A percentile compares a stretch with the other conserved stretches of the same genome.
phyloP scores from a whole-genome alignment of 495 filamentous ascomycete genomes.

The Talaromyces proteolyticus region DNA sequence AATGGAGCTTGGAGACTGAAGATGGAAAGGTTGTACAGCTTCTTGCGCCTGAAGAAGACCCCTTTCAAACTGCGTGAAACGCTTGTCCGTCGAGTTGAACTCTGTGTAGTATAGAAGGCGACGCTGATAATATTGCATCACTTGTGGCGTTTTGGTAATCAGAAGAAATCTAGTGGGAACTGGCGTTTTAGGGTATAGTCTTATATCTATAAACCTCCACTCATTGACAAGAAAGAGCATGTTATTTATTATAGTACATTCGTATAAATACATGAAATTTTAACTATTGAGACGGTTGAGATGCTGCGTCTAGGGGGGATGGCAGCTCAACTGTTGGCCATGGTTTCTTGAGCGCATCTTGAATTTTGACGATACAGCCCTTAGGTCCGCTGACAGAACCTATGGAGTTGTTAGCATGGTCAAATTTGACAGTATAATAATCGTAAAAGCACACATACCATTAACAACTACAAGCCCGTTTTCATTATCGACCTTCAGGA shows the following conservation, averaged over 20 bases:
- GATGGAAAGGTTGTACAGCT: conserved; percentile 63
- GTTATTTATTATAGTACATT: conserved; percentile 42
- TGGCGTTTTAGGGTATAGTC: background rate
- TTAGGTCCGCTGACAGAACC: conserved; percentile 79
- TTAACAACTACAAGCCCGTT: conserved; percentile 85
- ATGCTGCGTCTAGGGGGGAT: conserved; percentile 19
- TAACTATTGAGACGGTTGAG: conserved; percentile 18
- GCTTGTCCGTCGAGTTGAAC: background rate
- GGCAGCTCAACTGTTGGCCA: conserved; percentile 51
- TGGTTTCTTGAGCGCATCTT: conserved; percentile 89
- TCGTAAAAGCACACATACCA: conserved; percentile 40
- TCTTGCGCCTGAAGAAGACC: conserved; percentile 54
- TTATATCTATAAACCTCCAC: background rate
- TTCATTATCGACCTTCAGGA: conserved; percentile 78
- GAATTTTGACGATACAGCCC: conserved; percentile 73
- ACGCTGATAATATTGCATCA: background rate
- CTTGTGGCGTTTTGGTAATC: background rate
- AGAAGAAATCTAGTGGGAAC: background rate
- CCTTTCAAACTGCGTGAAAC: conserved; percentile 29
- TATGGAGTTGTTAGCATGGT: conserved; percentile 20
- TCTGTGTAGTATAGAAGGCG: background rate
- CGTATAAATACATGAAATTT: conserved; percentile 11
- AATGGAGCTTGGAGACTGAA: conserved; percentile 67
- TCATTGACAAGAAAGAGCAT: no score
- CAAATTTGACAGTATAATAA: background rate